Conservation (phyloP, 768 basidiomycete genomes). For the Suillus placidus region DNA sequence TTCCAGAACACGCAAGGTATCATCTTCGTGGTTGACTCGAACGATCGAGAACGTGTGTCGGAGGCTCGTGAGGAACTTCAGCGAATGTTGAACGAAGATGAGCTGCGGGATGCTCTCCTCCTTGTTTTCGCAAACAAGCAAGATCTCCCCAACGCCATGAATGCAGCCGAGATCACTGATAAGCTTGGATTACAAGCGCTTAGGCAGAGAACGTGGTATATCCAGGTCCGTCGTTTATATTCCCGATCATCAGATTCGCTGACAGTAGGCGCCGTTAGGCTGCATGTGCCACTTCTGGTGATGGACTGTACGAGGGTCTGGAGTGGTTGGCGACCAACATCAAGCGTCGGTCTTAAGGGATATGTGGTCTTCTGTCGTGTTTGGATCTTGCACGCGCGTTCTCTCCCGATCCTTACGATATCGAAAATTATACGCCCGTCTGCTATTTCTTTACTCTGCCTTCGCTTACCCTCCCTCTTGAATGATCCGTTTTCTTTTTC, state of each 20-base stretch:
- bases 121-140: conserved; percentile 99
- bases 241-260: conserved; percentile 13
- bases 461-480: conserved; percentile 32
- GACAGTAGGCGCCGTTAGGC: conserved; percentile 54
- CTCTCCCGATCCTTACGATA: conserved; percentile 63
- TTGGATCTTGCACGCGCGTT: conserved; percentile 55
- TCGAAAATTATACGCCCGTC: conserved; percentile 55
- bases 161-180: conserved; percentile 98
- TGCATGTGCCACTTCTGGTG: conserved; percentile 97
- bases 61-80: conserved; percentile 99
- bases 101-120: conserved; percentile 96
- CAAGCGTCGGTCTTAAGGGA: conserved; percentile 73
- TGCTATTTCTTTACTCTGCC: conserved; percentile 40
- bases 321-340: conserved; percentile 96
- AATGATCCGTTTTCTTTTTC: conserved; percentile 25
- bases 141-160: conserved; percentile 99
- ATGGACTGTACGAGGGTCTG: conserved; percentile 97
- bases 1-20: conserved; percentile 99
- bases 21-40: conserved; percentile 99
- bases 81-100: conserved; percentile 99
- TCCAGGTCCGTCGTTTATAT: conserved; percentile 65
- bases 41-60: conserved; percentile 98
- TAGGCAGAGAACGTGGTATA: conserved; percentile 97
- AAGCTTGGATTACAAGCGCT: conserved; percentile 98
- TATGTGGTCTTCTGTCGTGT: conserved; percentile 33